These are phyloP conservation scores for Fraxinus greggii DNA, from an alignment of 305 asterid species.

Conservation along the genomic window DNA sequence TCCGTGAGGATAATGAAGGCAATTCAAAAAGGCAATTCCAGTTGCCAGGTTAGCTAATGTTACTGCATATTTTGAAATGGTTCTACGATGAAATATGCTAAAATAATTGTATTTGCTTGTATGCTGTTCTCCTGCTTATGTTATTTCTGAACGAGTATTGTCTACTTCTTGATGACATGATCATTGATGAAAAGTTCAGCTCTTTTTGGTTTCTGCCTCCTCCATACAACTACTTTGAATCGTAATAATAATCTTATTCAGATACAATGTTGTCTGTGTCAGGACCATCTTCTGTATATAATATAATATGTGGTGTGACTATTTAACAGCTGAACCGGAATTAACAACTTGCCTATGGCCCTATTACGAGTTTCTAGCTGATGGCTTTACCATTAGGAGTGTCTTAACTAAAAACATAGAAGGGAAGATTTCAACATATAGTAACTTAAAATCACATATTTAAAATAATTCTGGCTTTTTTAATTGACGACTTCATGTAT, in stretches of 20 bases:
- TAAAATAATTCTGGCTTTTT: neutral
- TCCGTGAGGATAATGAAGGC: slow-evolving; percentile 69
- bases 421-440: neutral
- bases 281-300: neutral
- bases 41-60: slow-evolving; percentile 70
- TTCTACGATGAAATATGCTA: neutral
- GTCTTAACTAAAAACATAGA: neutral
- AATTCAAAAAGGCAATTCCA: slow-evolving; percentile 44
- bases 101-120: neutral
- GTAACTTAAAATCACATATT: neutral
- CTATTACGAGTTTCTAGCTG: neutral
- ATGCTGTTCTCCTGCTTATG: neutral
- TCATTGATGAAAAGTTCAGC: neutral
- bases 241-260: neutral
- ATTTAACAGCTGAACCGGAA: neutral
- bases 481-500: slow-evolving; percentile 6
- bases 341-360: neutral
- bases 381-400: neutral
- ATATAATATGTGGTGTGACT: neutral
- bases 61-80: neutral
- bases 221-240: neutral
- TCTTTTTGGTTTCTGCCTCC: neutral
- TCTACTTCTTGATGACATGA: neutral
- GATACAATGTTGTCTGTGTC: neutral
- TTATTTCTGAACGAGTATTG: neutral